Conservation (phyloP, 768 basidiomycete species). For the Trametes villosa region DNA sequence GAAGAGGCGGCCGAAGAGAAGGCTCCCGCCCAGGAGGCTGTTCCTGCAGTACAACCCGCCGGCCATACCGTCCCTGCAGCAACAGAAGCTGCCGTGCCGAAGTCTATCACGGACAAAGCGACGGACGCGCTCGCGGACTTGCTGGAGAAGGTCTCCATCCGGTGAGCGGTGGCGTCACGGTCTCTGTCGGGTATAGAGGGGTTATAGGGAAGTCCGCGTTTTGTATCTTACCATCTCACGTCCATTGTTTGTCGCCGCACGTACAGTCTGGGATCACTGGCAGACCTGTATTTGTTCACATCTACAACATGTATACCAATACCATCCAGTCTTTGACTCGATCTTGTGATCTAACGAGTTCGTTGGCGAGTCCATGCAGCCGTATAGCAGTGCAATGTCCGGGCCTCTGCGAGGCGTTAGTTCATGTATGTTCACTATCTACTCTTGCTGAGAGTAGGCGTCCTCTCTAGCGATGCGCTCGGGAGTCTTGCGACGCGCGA, state of each 20-base stretch:
- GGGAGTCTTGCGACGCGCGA: constrained; percentile 59
- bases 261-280: constrained; percentile 2
- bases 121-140: constrained; percentile 68
- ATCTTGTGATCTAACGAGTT: background rate
- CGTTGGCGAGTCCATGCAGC: too few species aligned
- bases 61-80: background rate
- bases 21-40: constrained; percentile 34
- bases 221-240: constrained; percentile 20
- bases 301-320: constrained; percentile 22
- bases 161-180: constrained; percentile 1
- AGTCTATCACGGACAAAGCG: constrained; percentile 36
- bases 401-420: too few species aligned
- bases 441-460: background rate
- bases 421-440: background rate
- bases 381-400: too few species aligned
- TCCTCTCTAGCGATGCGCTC: constrained; percentile 27
- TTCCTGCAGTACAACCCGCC: constrained; percentile 21
- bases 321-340: background rate
- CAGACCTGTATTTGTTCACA: constrained; percentile 9
- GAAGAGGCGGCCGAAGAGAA: constrained; percentile 46
- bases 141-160: constrained; percentile 61
- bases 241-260: background rate
- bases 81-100: constrained; percentile 21
- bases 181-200: constrained; percentile 4
- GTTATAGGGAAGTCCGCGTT: constrained; percentile 5